A percentile compares a stretch with the other conserved stretches of the same genome.
These are phyloP conservation scores for Gautieria morchelliformis DNA, from an alignment of 768 basidiomycete species.

Conservation along the genomic window DNA sequence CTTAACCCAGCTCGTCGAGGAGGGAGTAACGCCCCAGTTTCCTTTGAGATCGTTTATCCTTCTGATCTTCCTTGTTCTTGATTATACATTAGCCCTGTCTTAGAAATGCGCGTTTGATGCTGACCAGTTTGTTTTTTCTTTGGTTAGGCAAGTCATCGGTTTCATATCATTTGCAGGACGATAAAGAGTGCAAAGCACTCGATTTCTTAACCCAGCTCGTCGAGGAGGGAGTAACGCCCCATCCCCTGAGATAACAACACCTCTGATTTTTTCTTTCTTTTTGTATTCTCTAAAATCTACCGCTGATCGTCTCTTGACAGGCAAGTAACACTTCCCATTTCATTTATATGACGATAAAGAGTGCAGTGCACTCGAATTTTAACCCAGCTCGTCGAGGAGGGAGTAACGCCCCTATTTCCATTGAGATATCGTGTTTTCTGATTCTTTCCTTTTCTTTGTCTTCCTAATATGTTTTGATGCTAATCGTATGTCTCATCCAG, in stretches of 20 bases:
- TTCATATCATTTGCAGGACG: constrained; percentile 32
- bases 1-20: constrained; percentile 93
- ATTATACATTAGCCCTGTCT: background rate
- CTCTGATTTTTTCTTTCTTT: constrained; percentile 14
- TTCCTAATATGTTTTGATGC: constrained; percentile 7
- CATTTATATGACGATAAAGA: constrained; percentile 62
- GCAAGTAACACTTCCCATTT: constrained; percentile 15
- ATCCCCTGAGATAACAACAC: constrained; percentile 52
- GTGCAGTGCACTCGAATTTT: constrained; percentile 52
- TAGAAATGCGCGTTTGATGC: background rate
- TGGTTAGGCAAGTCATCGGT: background rate
- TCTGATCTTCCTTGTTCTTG: background rate
- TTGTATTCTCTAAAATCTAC: background rate
- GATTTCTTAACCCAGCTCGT: constrained; percentile 85
- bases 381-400: constrained; percentile 96
- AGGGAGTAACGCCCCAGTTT: constrained; percentile 79
- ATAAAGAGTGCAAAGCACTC: constrained; percentile 72
- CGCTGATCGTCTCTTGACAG: too few relatives aligned
- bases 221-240: constrained; percentile 92
- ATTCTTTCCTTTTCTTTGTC: background rate
- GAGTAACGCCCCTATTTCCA: constrained; percentile 69
- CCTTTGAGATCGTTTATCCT: constrained; percentile 48
- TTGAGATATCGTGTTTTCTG: background rate
- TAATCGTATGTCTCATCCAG: constrained; percentile 29
- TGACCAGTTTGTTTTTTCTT: background rate